Base-by-base conservation (phyloP, 805 yeast species). In the Hanseniaspora guilliermondii region DNA sequence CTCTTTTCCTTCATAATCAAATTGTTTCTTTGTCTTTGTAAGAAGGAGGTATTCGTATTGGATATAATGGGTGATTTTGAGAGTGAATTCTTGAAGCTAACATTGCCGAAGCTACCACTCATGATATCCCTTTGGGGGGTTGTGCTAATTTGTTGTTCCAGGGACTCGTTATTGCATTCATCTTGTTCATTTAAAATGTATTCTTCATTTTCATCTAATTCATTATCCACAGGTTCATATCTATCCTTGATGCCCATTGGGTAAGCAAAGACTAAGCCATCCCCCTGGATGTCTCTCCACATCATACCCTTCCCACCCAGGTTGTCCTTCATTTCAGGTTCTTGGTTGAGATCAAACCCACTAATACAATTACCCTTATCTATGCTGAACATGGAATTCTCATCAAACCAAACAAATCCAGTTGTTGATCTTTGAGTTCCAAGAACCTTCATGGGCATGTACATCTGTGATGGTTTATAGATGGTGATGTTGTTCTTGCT, bases 401-500 rank as follows among this genome's bases (percentile, higher is more conserved):
- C 63, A 55, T 67, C 65, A 65, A 67, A 66, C 70, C 70, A 67
- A 2, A 65, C 69, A 46, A 67, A 57, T 7, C 70, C 70, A 17
- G 61, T 49, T 0, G 70, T 64, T 7, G 68, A 62, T 2, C 60
- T 47, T 30, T 37, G 39, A 11, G 68, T 63, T 21, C 58, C 55
- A 16, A 67, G 65, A 5, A 75, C 70, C 58, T 75, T 70, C 40
- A 75, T 73, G 0, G 97, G 96, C 22, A 88, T 76, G 62, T 76
- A 83, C 59, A 81, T 85, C 58, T 96, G 72, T 37, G 75, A 74
- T 49, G 87, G 70, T 42, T 80, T 81, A 76, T 85, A 87, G 4
- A 87, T 74, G 48, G 83, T 79, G 6, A 85, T 73, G 32, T 78
- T 76, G 1, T 84, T 77, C 41, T 71, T 94, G 61, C 84, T 88